phyloP scores from a whole-genome alignment of 2,329 filamentous ascomycete species.

The Remersonia thermophila region DNA sequence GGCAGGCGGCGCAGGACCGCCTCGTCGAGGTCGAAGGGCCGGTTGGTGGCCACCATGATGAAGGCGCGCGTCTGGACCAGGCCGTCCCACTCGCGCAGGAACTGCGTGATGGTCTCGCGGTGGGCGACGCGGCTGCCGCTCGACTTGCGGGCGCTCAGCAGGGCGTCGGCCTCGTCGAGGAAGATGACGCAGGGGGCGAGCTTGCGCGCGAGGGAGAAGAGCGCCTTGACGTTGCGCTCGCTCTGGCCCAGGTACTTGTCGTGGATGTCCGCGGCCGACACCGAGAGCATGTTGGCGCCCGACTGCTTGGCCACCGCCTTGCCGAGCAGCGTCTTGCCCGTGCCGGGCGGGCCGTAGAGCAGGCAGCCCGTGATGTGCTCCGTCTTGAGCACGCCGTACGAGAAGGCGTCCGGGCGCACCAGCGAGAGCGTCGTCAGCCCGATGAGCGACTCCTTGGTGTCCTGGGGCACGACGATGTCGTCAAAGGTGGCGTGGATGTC shows the following conservation, averaged over 20 bases:
- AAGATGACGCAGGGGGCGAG: slow-evolving; percentile 88
- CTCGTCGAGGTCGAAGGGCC: slow-evolving; percentile 88
- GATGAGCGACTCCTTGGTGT: slow-evolving; percentile 78
- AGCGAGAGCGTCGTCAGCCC: slow-evolving; percentile 81
- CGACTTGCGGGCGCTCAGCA: slow-evolving; percentile 66
- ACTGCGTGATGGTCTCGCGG: slow-evolving; percentile 90
- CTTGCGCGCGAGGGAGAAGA: slow-evolving; percentile 86
- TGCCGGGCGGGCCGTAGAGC: slow-evolving; percentile 78
- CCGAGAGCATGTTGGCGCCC: slow-evolving; percentile 66
- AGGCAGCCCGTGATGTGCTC: slow-evolving; percentile 86
- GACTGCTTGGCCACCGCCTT: slow-evolving; percentile 58
- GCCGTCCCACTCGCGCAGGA: slow-evolving; percentile 92
- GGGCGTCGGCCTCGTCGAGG: slow-evolving; percentile 90
- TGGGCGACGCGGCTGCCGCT: slow-evolving; percentile 56
- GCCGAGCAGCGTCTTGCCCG: slow-evolving; percentile 58
- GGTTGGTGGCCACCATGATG: slow-evolving; percentile 95
- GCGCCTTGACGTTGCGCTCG: slow-evolving; percentile 88
- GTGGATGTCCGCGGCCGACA: slow-evolving; percentile 83
- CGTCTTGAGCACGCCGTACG: slow-evolving; percentile 81
- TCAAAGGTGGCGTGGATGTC: slow-evolving; percentile 79
- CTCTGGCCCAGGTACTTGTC: slow-evolving; percentile 94
- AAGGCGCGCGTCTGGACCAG: slow-evolving; percentile 73
- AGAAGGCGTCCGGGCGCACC: slow-evolving; percentile 83
- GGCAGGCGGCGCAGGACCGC: slow-evolving; percentile 68
- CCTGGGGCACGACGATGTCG: slow-evolving; percentile 70